These are phyloP conservation scores for Prunus armeniaca DNA, from an alignment of 306 rosid genomes.

Conservation along the genomic window DNA sequence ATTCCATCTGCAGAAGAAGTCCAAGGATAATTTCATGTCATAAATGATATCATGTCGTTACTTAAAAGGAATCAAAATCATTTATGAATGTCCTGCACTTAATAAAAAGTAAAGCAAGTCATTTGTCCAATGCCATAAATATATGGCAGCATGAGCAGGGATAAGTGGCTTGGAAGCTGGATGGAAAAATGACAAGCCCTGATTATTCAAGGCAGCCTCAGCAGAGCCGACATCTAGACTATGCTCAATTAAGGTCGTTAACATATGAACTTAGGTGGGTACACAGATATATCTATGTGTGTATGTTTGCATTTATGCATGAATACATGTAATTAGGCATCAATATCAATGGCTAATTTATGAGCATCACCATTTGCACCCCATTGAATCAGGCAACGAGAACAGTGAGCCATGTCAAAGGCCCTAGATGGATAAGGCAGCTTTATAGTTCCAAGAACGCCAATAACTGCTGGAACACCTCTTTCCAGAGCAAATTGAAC, in stretches of 20 bases:
- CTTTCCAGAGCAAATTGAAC: conserved; percentile 92
- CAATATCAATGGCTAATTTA: neutral
- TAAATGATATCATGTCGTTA: neutral
- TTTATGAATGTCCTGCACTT: too few relatives aligned
- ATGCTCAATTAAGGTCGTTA: neutral
- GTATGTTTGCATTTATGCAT: neutral
- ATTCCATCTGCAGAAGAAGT: conserved; percentile 55
- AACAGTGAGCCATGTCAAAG: conserved; percentile 91
- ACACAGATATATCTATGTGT: neutral
- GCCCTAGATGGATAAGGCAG: conserved; percentile 75
- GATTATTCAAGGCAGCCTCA: neutral
- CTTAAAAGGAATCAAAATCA: neutral
- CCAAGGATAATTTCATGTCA: conserved; percentile 1
- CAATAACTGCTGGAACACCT: conserved; percentile 85
- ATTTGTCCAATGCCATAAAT: neutral
- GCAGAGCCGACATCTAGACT: conserved; percentile 1
- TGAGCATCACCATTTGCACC: conserved; percentile 59
- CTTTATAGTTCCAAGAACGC: conserved; percentile 81
- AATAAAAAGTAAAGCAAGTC: neutral
- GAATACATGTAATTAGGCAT: neutral
- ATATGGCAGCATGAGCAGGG: neutral
- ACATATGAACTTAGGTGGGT: conserved; percentile 6
- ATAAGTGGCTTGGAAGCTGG: too few relatives aligned
- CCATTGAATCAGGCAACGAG: conserved; percentile 85
- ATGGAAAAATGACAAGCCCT: neutral